Evolutionary conservation across 73 alveolate species (phyloP).

Genomic region (Halteria grandinella): DNA sequence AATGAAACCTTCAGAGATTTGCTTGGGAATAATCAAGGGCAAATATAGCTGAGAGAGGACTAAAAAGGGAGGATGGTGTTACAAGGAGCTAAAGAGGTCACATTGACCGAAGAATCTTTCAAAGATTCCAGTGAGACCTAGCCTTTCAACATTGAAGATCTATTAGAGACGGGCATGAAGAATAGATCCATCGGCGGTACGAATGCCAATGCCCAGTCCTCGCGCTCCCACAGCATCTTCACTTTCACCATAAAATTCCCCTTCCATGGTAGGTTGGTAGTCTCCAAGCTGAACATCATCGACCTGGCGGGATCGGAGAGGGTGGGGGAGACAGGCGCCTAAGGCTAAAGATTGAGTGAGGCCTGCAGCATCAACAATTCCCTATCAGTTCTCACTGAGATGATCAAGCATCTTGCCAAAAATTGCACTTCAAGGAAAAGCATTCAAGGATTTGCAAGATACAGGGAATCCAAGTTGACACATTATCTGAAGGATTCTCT

Average conservation of each 20-base stretch:
- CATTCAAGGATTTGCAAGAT: slow-evolving; percentile 63
- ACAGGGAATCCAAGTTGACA: slow-evolving; percentile 91
- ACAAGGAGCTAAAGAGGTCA: slow-evolving; percentile 16
- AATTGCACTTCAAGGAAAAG: slow-evolving; percentile 66
- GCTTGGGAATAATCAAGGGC: not conserved
- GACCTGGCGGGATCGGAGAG: slow-evolving; percentile 80
- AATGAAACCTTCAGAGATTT: slow-evolving; percentile 65
- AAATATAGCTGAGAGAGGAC: slow-evolving; percentile 26
- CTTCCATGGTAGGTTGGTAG: not conserved
- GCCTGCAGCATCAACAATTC: slow-evolving; percentile 70
- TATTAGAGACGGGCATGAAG: slow-evolving; percentile 7
- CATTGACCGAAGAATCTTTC: not conserved
- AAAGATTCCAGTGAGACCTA: not conserved
- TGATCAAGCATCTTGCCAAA: slow-evolving; percentile 29
- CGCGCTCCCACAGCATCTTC: slow-evolving; percentile 43
- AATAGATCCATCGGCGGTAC: slow-evolving; percentile 34
- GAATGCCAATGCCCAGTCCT: slow-evolving; percentile 21
- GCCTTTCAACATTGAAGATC: not conserved
- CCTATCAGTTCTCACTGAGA: slow-evolving; percentile 55
- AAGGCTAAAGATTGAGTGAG: slow-evolving; percentile 74
- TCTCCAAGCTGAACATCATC: slow-evolving; percentile 44
- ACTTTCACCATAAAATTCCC: slow-evolving; percentile 7
- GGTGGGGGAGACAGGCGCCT: slow-evolving; percentile 59
- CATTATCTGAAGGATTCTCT: slow-evolving; percentile 86
- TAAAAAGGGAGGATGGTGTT: not conserved